These are phyloP conservation scores for Monosporascus sp. DNA, from an alignment of 2,329 filamentous ascomycete species.

Conservation along the genomic window DNA sequence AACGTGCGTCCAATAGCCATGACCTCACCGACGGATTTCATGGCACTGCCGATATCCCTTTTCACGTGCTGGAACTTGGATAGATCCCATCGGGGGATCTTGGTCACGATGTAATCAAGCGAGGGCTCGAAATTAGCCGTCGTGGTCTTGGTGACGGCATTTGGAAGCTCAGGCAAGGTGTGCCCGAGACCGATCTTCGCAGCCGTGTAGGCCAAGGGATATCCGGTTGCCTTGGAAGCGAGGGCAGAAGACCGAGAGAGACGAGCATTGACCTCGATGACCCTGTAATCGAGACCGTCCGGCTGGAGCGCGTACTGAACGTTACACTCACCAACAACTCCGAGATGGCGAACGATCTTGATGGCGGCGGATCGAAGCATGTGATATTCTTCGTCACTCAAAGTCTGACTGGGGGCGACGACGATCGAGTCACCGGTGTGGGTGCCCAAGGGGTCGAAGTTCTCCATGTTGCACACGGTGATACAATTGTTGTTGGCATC, in stretches of 20 bases:
- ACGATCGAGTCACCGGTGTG: conserved; percentile 99
- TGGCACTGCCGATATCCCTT: conserved; percentile 92
- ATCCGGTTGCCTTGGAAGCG: conserved; percentile 96
- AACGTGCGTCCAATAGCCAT: conserved; percentile 99
- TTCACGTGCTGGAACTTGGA: conserved; percentile 99
- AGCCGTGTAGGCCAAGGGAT: conserved; percentile 93
- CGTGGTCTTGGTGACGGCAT: conserved; percentile 96
- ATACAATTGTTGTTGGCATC: conserved; percentile 99
- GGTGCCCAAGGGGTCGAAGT: conserved; percentile 95
- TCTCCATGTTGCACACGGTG: conserved; percentile 98
- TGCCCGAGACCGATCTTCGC: conserved; percentile 97
- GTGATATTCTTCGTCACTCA: conserved; percentile 98
- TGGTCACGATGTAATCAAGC: conserved; percentile 95
- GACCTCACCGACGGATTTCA: conserved; percentile 99
- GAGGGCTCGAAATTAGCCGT: conserved; percentile 98
- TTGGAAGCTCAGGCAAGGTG: conserved; percentile 90
- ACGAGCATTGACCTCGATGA: conserved; percentile 98
- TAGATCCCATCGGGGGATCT: conserved; percentile 97
- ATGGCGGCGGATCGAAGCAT: conserved; percentile 97
- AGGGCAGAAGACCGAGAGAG: conserved; percentile 94
- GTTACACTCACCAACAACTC: conserved; percentile 97
- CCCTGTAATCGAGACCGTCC: conserved; percentile 93
- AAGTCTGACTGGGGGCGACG: conserved; percentile 91
- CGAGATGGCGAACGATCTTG: conserved; percentile 95
- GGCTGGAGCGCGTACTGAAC: conserved; percentile 97